These are phyloP conservation scores for Aspergillus quadrilineatus DNA, from an alignment of 2,329 filamentous ascomycete genomes.

Conservation along the genomic window DNA sequence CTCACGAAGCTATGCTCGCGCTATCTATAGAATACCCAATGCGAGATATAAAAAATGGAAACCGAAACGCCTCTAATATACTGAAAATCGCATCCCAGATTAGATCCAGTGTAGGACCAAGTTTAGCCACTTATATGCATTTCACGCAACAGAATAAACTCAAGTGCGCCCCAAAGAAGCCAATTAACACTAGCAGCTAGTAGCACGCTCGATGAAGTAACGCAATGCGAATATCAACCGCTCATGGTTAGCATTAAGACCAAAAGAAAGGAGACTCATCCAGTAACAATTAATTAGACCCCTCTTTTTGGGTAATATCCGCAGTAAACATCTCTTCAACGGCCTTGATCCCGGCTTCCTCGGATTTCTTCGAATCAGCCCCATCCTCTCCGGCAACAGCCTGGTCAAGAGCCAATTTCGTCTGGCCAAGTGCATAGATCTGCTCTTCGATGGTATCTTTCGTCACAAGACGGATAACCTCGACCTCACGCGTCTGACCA, in stretches of 20 bases:
- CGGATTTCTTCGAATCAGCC: conserved; percentile 51
- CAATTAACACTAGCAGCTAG: neutral
- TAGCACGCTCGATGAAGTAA: neutral
- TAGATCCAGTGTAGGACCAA: neutral
- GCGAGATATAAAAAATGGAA: neutral
- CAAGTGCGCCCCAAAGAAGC: neutral
- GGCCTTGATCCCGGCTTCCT: conserved; percentile 50
- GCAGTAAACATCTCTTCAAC: conserved; percentile 52
- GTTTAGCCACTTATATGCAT: neutral
- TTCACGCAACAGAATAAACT: neutral
- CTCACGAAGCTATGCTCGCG: neutral
- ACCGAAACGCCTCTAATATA: conserved; percentile 9
- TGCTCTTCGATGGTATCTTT: conserved; percentile 85
- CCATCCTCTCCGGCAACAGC: conserved; percentile 62
- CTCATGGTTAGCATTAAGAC: neutral
- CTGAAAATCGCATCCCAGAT: neutral
- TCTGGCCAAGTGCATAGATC: conserved; percentile 85
- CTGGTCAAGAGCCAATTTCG: conserved; percentile 86
- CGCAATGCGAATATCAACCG: neutral
- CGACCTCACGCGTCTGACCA: conserved; percentile 85
- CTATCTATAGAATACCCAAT: conserved; percentile 1
- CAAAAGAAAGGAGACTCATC: neutral
- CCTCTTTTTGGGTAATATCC: conserved; percentile 33
- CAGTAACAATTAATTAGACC: conserved; percentile 1
- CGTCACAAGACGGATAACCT: conserved; percentile 82